phyloP scores from a whole-genome alignment of 306 rosid species.

The Gastrolobium villosum region DNA sequence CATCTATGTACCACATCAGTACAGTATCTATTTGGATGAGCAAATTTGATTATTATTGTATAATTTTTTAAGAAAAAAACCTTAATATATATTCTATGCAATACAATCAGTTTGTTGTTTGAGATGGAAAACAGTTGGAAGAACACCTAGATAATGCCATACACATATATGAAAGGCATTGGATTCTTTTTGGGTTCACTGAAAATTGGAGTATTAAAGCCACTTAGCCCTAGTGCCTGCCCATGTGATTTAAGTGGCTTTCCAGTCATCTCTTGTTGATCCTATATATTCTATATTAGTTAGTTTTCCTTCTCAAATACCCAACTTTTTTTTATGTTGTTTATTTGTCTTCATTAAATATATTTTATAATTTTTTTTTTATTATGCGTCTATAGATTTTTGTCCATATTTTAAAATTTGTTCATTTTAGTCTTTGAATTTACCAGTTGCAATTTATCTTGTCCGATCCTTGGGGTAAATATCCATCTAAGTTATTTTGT shows the following conservation, averaged over 20 bases:
- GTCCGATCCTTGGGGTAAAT: no score
- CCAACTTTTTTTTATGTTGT: background rate
- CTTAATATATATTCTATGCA: constrained; percentile 4
- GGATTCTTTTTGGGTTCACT: constrained; percentile 46
- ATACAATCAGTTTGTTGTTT: background rate
- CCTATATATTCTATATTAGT: background rate
- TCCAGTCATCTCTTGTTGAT: constrained; percentile 40
- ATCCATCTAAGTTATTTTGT: no score
- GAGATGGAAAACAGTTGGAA: constrained; percentile 51
- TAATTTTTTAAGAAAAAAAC: background rate
- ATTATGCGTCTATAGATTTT: no score
- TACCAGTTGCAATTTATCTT: background rate
- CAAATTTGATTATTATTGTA: constrained; percentile 8
- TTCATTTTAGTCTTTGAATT: background rate
- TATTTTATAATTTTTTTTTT: background rate
- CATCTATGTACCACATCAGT: no score
- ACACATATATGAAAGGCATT: constrained; percentile 40
- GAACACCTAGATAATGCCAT: constrained; percentile 35
- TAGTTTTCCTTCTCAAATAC: constrained; percentile 28
- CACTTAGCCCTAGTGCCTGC: constrained; percentile 42
- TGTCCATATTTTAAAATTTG: no score
- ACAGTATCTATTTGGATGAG: constrained; percentile 38
- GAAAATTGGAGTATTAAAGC: constrained; percentile 17
- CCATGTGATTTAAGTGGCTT: constrained; percentile 53
- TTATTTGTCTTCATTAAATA: background rate